Percentiles rank a stretch among this genome's conserved stretches.
These are phyloP conservation scores for Claviceps pusilla DNA, from an alignment of 2,329 filamentous ascomycete genomes.

Conservation along the genomic window DNA sequence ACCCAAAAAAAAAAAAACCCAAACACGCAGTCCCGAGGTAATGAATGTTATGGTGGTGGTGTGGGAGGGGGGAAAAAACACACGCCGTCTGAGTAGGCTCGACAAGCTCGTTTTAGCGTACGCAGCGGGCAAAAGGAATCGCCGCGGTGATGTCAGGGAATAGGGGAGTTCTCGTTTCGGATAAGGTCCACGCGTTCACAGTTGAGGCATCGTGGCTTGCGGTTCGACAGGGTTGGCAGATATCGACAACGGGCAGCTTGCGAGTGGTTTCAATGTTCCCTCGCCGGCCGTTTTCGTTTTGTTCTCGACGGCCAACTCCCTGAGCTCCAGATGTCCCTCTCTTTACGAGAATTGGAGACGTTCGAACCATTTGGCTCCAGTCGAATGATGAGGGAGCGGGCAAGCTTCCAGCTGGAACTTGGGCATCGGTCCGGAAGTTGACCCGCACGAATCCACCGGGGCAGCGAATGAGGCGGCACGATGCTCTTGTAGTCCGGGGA, in stretches of 20 bases:
- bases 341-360: neutral
- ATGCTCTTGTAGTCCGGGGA: neutral
- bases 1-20: too few relatives aligned
- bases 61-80: neutral
- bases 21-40: neutral
- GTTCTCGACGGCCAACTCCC: neutral
- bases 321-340: neutral
- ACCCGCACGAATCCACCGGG: constrained; percentile 12
- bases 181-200: neutral
- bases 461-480: neutral
- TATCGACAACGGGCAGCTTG: neutral
- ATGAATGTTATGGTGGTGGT: neutral
- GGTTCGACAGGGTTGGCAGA: neutral
- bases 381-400: neutral
- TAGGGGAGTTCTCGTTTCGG: neutral
- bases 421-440: constrained; percentile 20
- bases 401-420: neutral
- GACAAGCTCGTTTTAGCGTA: constrained; percentile 1
- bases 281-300: neutral
- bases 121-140: constrained; percentile 6
- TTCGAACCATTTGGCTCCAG: neutral
- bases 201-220: neutral
- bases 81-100: neutral
- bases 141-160: constrained; percentile 1
- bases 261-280: neutral